Evolutionary conservation across 2,329 filamentous ascomycete species (phyloP).

Genomic region (Alternaria angustiovoidea): DNA sequence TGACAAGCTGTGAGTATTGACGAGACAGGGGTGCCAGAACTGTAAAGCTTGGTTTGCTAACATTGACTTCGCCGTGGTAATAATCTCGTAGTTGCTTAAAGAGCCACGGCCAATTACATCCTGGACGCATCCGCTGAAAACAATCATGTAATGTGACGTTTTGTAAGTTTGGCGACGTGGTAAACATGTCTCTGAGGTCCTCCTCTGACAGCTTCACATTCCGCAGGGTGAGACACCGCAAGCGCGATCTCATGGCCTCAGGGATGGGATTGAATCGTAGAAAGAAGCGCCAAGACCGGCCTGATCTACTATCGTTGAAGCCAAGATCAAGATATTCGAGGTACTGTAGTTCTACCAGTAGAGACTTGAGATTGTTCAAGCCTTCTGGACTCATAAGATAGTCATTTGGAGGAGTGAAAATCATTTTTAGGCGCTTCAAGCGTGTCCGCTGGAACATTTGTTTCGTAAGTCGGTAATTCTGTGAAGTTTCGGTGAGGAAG

Average conservation of each 20-base stretch:
- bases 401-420: conserved; percentile 7
- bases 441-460: conserved; percentile 12
- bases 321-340: conserved; percentile 25
- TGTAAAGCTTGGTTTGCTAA: conserved; percentile 1
- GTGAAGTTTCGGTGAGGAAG: conserved; percentile 6
- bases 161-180: not conserved
- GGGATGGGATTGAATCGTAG: conserved; percentile 8
- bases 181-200: conserved; percentile 3
- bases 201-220: not conserved
- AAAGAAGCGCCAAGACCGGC: not conserved
- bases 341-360: conserved; percentile 7
- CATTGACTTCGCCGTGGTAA: not conserved
- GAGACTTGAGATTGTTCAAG: not conserved
- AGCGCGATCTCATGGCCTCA: not conserved
- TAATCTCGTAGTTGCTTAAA: conserved; percentile 2
- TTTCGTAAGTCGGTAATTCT: conserved; percentile 17
- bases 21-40: not conserved
- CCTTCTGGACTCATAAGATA: not conserved
- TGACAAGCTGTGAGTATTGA: conserved; percentile 5
- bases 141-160: conserved; percentile 3
- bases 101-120: not conserved
- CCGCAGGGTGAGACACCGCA: conserved; percentile 7
- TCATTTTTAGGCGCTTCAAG: conserved; percentile 18
- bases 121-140: not conserved
- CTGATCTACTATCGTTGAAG: conserved; percentile 2